Evolutionary conservation across 352 stramenopile genomes (phyloP), one percentile per base, ranked within the genome.

Genomic region (Phytophthora nicotianae): DNA sequence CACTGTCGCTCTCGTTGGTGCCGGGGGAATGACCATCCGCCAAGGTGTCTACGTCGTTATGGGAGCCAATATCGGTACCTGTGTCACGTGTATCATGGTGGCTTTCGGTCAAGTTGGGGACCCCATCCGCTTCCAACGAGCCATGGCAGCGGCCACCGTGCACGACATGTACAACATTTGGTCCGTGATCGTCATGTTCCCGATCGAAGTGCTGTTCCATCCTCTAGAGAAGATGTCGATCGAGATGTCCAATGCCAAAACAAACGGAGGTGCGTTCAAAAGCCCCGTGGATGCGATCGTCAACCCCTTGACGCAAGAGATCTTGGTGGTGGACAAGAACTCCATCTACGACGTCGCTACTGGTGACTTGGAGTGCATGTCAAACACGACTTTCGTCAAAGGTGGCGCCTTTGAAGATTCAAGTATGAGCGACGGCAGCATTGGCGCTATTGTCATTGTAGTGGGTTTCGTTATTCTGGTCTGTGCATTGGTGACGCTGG

Each of bases 21-120:
- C 86, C 3, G 67, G 67, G 6, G 72, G 76, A 9, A 74, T 97
- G 52, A 75, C 76, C 11, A 81, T 96, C 26, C 71, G 86, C 11
- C 73, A 88, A 58, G 89, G 71, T 19, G 93, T 96, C 37, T 95
- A 87, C 58, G 86, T 97, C 57, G 74, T 97, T 53, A 96, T 97
- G 84, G 90, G 89, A 16, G 89, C 90, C 42, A 97, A 97, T 63
- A 85, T 91, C 50, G 91, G 90, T 32, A 93, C 84, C 4, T 87
- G 83, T 35, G 86, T 97, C 19, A 96, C 86, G 35, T 95, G 88
- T 53, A 95, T 88, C 47, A 96, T 97, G 65, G 84, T 97, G 20
- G 81, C 89, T 8, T 91, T 96, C 55, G 89, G 81, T 32, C 88
- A 96, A 29, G 85, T 97, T 47, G 73, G 72, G 46, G 75, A 94